Evolutionary conservation across 306 rosid genomes (phyloP).

Genomic region (Cicer pinnatifidum): DNA sequence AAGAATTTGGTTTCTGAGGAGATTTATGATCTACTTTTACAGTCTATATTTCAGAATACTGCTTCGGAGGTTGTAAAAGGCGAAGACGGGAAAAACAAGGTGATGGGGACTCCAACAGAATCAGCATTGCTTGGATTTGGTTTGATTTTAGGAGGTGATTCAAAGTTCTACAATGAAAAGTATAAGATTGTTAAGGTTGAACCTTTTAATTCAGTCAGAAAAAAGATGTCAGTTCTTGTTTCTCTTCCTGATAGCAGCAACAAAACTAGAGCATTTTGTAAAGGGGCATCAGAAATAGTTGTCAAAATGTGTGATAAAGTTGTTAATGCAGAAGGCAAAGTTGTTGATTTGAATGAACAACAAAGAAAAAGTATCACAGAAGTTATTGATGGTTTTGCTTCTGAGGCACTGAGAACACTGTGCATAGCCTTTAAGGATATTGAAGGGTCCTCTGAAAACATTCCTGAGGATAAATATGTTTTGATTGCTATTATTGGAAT

Average conservation of each 20-base stretch:
- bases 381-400: constrained; percentile 67
- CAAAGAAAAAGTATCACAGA: constrained; percentile 52
- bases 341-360: constrained; percentile 57
- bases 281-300: constrained; percentile 91
- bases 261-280: constrained; percentile 64
- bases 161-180: constrained; percentile 47
- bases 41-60: constrained; percentile 82
- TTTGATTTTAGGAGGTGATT: constrained; percentile 65
- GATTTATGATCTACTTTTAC: constrained; percentile 59
- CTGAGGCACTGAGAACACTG: constrained; percentile 83
- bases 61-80: constrained; percentile 69
- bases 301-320: constrained; percentile 69
- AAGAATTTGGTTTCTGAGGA: constrained; percentile 51
- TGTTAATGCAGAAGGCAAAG: constrained; percentile 60
- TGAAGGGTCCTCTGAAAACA: constrained; percentile 43
- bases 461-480: constrained; percentile 68
- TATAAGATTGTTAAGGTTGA: constrained; percentile 67
- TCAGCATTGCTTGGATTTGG: constrained; percentile 76
- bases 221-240: constrained; percentile 80
- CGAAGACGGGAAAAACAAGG: constrained; percentile 57
- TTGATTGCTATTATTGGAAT: constrained; percentile 77
- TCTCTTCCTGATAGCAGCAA: constrained; percentile 55
- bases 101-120: constrained; percentile 85
- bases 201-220: constrained; percentile 76
- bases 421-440: constrained; percentile 69